Evolutionary conservation across 140 eudicot genomes (phyloP).

Genomic region (Bidens hawaiensis): DNA sequence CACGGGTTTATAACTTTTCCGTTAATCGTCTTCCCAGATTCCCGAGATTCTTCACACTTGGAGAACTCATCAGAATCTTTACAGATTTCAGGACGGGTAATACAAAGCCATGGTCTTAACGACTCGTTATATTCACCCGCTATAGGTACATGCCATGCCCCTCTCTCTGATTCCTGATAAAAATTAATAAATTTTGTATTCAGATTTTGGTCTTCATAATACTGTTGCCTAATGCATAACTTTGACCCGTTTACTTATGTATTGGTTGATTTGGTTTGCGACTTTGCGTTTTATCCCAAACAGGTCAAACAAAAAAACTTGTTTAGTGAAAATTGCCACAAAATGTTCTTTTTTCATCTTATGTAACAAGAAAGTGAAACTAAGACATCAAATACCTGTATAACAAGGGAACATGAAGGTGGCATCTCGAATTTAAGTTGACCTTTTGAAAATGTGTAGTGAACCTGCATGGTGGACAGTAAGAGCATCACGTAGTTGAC

Average conservation of each 20-base stretch:
- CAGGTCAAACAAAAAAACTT: background rate
- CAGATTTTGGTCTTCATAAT: background rate
- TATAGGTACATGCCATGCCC: slow-evolving; percentile 86
- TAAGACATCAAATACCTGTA: slow-evolving; percentile 53
- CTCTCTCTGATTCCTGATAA: slow-evolving; percentile 75
- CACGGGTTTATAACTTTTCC: slow-evolving; percentile 6
- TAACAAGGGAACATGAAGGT: slow-evolving; percentile 72
- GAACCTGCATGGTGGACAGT: slow-evolving; percentile 43
- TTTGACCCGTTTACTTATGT: background rate
- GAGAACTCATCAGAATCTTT: slow-evolving; percentile 20
- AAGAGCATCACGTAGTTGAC: background rate
- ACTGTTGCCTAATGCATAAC: background rate
- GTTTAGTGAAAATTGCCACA: background rate
- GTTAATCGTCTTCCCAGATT: background rate
- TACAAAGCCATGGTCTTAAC: slow-evolving; percentile 78
- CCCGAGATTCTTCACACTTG: slow-evolving; percentile 7
- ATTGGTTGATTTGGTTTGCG: background rate
- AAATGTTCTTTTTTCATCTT: background rate
- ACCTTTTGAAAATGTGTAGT: slow-evolving; percentile 65
- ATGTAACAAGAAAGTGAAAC: background rate
- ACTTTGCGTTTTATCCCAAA: background rate
- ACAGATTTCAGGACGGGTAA: slow-evolving; percentile 36
- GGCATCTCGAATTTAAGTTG: slow-evolving; percentile 71
- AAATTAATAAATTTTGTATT: slow-evolving; percentile 1
- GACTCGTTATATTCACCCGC: slow-evolving; percentile 56